Evolutionary conservation across 1,284 basidiomycete species (phyloP).

Genomic region (Coniophora puteana): DNA sequence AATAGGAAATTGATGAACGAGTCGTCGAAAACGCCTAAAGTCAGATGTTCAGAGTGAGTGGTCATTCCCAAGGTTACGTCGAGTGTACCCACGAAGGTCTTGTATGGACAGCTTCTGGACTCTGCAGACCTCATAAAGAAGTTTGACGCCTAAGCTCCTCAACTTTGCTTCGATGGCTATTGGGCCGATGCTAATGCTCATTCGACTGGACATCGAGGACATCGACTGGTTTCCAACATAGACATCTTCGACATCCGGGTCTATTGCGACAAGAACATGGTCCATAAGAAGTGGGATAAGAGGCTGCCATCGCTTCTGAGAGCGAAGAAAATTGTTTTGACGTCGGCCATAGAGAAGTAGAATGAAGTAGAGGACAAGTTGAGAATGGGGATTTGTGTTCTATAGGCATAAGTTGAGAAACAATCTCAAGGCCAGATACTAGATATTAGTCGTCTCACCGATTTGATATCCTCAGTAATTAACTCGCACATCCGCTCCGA

Average conservation of each 20-base stretch:
- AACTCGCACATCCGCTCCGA: constrained; percentile 86
- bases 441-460: constrained; percentile 39
- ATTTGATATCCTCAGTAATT: constrained; percentile 64
- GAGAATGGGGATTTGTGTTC: constrained; percentile 86
- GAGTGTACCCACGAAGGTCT: constrained; percentile 64
- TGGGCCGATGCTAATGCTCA: constrained; percentile 38
- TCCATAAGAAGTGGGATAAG: constrained; percentile 83
- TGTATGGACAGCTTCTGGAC: constrained; percentile 77
- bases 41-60: constrained; percentile 1
- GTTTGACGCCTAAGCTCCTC: constrained; percentile 63
- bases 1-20: constrained; percentile 88
- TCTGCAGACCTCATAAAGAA: constrained; percentile 89
- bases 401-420: constrained; percentile 27
- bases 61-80: not conserved
- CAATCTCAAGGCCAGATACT: not conserved
- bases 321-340: constrained; percentile 67
- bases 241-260: constrained; percentile 59
- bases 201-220: constrained; percentile 33
- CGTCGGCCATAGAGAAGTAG: constrained; percentile 76
- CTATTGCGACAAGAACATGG: constrained; percentile 67
- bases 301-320: constrained; percentile 77
- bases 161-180: constrained; percentile 81
- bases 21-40: constrained; percentile 74
- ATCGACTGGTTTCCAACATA: constrained; percentile 40
- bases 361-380: constrained; percentile 79